Percentiles rank a stretch among this genome's conserved stretches.
Conservation (phyloP, 2,329 filamentous ascomycete genomes). For the Tolypocladium paradoxum region DNA sequence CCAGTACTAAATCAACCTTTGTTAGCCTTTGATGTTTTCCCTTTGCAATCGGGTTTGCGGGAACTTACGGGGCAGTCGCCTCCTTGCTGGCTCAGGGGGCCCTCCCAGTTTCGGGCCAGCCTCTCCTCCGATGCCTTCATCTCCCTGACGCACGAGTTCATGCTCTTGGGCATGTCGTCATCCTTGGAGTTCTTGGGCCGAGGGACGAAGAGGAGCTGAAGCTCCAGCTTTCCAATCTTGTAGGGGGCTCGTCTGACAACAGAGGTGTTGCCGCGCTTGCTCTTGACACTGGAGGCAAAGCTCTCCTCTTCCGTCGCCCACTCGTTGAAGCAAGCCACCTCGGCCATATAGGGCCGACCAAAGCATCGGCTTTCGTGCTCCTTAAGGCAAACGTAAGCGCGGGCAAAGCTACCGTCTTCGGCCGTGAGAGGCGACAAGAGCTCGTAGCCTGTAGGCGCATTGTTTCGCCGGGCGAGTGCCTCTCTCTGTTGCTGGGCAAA, state of each 20-base stretch:
- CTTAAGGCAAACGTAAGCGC: slow-evolving; percentile 86
- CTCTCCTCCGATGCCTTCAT: slow-evolving; percentile 82
- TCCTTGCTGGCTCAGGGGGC: slow-evolving; percentile 88
- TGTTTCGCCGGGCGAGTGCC: slow-evolving; percentile 48
- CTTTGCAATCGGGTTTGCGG: background rate
- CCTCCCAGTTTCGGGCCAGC: slow-evolving; percentile 70
- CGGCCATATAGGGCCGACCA: slow-evolving; percentile 76
- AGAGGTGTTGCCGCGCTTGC: slow-evolving; percentile 66
- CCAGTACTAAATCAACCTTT: slow-evolving; percentile 60
- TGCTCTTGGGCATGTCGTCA: slow-evolving; percentile 98
- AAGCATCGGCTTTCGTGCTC: slow-evolving; percentile 85
- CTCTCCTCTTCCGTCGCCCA: slow-evolving; percentile 84
- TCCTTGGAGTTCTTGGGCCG: slow-evolving; percentile 78
- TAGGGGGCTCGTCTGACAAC: slow-evolving; percentile 85
- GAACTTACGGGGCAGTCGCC: slow-evolving; percentile 87
- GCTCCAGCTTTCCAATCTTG: slow-evolving; percentile 84
- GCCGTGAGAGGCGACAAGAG: slow-evolving; percentile 77
- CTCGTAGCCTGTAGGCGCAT: slow-evolving; percentile 70
- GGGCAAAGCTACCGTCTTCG: slow-evolving; percentile 85
- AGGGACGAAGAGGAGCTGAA: slow-evolving; percentile 90
- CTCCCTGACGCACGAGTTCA: slow-evolving; percentile 92
- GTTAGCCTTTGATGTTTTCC: slow-evolving; percentile 24
- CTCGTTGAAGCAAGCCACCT: slow-evolving; percentile 95
- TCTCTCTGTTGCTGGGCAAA: slow-evolving; percentile 53
- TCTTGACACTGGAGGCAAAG: slow-evolving; percentile 81